Conservation (phyloP, 2,329 filamentous ascomycete genomes). For the Alternaria dauci region DNA sequence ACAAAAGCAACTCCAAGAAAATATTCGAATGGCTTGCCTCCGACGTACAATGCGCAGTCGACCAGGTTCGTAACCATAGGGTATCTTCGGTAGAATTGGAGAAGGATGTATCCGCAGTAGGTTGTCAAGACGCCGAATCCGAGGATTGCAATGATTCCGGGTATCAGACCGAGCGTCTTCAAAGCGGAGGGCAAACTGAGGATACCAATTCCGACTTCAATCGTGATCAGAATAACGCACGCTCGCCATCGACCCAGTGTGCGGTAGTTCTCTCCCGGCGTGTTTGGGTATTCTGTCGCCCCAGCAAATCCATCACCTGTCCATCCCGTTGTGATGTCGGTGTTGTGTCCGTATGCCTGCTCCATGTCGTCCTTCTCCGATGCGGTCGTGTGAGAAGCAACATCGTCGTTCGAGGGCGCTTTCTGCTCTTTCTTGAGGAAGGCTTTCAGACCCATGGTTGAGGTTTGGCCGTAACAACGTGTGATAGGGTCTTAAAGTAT, state of each 20-base stretch:
- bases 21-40: constrained; percentile 37
- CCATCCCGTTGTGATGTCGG: constrained; percentile 36
- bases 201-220: constrained; percentile 43
- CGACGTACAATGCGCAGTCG: constrained; percentile 40
- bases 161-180: constrained; percentile 40
- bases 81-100: constrained; percentile 38
- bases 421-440: constrained; percentile 36
- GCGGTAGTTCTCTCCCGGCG: constrained; percentile 33
- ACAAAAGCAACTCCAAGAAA: constrained; percentile 38
- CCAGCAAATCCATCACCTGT: constrained; percentile 35
- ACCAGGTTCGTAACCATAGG: constrained; percentile 42
- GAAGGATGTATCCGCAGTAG: constrained; percentile 39
- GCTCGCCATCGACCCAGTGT: constrained; percentile 41
- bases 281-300: constrained; percentile 32
- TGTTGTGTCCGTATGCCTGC: constrained; percentile 34
- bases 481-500: background rate
- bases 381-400: constrained; percentile 24
- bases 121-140: constrained; percentile 38
- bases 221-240: constrained; percentile 42
- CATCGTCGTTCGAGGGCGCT: constrained; percentile 18
- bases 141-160: constrained; percentile 43
- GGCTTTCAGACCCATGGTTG: constrained; percentile 37
- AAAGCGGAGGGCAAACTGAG: constrained; percentile 40
- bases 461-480: background rate
- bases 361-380: constrained; percentile 33